A percentile compares a stretch with the other conserved stretches of the same genome.
phyloP scores from a whole-genome alignment of 805 yeast species.

The Teunomyces funiuensis region DNA sequence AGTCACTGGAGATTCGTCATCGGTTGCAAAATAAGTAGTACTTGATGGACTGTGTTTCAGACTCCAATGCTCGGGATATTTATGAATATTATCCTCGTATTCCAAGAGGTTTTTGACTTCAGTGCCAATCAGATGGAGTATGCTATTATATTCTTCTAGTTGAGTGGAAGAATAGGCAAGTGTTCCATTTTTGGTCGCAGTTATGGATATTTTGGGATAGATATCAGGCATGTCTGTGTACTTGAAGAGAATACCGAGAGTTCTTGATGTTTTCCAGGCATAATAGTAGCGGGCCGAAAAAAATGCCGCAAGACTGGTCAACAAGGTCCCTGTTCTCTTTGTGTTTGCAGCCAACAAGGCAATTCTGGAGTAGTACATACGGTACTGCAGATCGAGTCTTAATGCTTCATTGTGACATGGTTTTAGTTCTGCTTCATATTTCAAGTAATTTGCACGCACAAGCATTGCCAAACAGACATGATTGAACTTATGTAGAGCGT shows the following conservation, averaged over 20 bases:
- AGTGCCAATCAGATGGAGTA: slow-evolving; percentile 8
- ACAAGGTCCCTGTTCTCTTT: slow-evolving; percentile 8
- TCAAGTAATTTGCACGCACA: slow-evolving; percentile 17
- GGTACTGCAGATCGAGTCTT: slow-evolving; percentile 10
- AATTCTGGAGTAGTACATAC: slow-evolving; percentile 9
- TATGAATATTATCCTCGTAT: slow-evolving; percentile 9
- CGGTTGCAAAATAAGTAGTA: not conserved
- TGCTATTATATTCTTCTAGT: slow-evolving; percentile 10
- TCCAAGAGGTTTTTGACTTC: slow-evolving; percentile 7
- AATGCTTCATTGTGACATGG: slow-evolving; percentile 12
- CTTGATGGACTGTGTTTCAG: slow-evolving; percentile 5
- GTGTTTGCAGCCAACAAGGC: slow-evolving; percentile 9
- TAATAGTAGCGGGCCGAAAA: slow-evolving; percentile 11
- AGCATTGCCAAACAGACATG: slow-evolving; percentile 19
- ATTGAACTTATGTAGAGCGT: slow-evolving; percentile 11
- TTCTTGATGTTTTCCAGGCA: slow-evolving; percentile 17
- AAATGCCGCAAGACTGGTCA: slow-evolving; percentile 11
- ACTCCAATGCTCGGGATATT: slow-evolving; percentile 7
- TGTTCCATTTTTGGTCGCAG: not conserved
- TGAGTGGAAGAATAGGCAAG: slow-evolving; percentile 13
- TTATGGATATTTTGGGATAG: not conserved
- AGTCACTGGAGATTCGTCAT: slow-evolving; percentile 1
- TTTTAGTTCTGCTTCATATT: slow-evolving; percentile 14
- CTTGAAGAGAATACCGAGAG: slow-evolving; percentile 7
- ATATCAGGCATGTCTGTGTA: not conserved